Evolutionary conservation across 108 stramenopile species (phyloP).

Genomic region (Fragilariopsis cylindrus): DNA sequence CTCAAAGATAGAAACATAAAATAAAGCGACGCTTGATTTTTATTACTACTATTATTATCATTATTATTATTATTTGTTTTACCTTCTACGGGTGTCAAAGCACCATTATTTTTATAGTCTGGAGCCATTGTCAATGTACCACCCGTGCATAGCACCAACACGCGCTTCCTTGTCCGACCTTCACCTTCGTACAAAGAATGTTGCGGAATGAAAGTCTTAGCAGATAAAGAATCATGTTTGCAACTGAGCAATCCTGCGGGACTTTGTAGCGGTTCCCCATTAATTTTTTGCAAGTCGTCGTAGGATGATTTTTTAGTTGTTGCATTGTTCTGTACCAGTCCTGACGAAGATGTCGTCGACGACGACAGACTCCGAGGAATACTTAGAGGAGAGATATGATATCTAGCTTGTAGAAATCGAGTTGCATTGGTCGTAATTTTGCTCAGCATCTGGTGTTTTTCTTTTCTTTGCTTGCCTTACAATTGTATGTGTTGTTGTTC

Average conservation of each 20-base stretch:
- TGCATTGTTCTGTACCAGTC: neutral
- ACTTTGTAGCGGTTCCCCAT: constrained; percentile 42
- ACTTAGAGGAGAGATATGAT: too few relatives aligned
- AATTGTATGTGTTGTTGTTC: too few relatives aligned
- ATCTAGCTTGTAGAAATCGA: too few relatives aligned
- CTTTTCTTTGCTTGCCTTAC: too few relatives aligned
- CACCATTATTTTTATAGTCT: constrained; percentile 58
- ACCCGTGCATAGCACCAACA: constrained; percentile 77
- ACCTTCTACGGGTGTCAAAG: constrained; percentile 76
- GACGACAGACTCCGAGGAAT: too few relatives aligned
- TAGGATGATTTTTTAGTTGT: neutral
- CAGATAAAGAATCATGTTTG: constrained; percentile 21
- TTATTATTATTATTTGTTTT: too few relatives aligned
- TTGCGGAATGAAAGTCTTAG: constrained; percentile 55
- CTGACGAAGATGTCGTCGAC: neutral
- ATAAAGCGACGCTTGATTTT: too few relatives aligned
- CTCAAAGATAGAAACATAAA: too few relatives aligned
- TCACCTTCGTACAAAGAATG: constrained; percentile 54
- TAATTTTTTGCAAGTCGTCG: constrained; percentile 26
- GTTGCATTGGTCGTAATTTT: too few relatives aligned
- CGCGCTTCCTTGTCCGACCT: constrained; percentile 36
- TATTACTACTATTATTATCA: too few relatives aligned
- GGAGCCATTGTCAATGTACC: constrained; percentile 86
- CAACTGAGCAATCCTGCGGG: constrained; percentile 37
- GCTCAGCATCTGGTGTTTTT: too few relatives aligned